Evolutionary conservation across 306 rosid species (phyloP).

Genomic region (Senna tora): DNA sequence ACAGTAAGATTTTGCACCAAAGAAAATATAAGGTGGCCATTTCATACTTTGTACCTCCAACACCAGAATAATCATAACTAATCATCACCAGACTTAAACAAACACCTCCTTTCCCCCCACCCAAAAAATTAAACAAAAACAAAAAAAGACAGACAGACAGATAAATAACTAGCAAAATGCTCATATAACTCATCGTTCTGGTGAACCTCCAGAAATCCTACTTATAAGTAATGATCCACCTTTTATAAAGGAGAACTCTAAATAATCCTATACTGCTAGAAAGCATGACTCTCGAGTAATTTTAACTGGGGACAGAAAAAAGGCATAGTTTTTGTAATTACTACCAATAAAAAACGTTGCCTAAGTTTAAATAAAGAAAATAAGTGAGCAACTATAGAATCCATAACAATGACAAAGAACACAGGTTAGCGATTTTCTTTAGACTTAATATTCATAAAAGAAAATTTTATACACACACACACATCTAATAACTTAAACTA

Average conservation of each 20-base stretch:
- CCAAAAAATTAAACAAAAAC: not conserved
- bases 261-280: not conserved
- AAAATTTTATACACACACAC: not conserved
- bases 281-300: not conserved
- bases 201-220: conserved; percentile 23
- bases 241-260: conserved; percentile 10
- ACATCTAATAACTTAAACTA: not conserved
- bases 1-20: conserved; percentile 25
- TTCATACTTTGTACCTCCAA: conserved; percentile 9
- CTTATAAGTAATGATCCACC: not conserved
- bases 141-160: too few relatives aligned
- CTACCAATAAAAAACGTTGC: too few relatives aligned
- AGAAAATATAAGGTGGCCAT: conserved; percentile 6
- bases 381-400: too few relatives aligned
- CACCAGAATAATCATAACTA: conserved; percentile 17
- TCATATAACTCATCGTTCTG: conserved; percentile 16
- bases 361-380: too few relatives aligned
- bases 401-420: conserved; percentile 5
- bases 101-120: not conserved
- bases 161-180: too few relatives aligned
- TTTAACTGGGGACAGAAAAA: conserved; percentile 12
- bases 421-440: not conserved
- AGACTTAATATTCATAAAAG: not conserved
- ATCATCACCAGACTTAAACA: not conserved
- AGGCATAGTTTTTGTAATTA: not conserved